Conservation (phyloP, 768 basidiomycete genomes). For the Roridomyces roridus region DNA sequence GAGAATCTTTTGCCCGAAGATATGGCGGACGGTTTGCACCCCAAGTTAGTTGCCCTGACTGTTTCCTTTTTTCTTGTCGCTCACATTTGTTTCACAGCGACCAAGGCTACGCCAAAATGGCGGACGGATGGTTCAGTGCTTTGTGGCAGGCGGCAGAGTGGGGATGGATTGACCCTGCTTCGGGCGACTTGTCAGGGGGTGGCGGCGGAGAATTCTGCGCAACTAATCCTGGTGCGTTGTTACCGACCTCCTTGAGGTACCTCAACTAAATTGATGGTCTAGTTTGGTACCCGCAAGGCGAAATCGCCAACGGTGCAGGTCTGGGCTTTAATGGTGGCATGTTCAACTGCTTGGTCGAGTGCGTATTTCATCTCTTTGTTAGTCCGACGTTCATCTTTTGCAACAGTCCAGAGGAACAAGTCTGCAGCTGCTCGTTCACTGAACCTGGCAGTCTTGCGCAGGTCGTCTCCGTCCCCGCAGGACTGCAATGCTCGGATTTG, state of each 20-base stretch:
- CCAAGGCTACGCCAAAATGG: constrained; percentile 1
- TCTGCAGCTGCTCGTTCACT: background rate
- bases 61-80: background rate
- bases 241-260: background rate
- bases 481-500: background rate
- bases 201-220: background rate
- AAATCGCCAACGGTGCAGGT: constrained; percentile 5
- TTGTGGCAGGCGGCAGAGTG: constrained; percentile 3
- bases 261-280: background rate
- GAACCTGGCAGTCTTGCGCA: background rate
- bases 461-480: background rate
- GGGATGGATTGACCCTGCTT: constrained; percentile 4
- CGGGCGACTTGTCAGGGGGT: background rate
- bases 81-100: background rate
- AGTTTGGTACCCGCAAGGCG: constrained; percentile 4
- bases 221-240: background rate
- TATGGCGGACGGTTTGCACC: constrained; percentile 2
- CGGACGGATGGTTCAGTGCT: background rate
- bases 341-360: background rate
- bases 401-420: background rate
- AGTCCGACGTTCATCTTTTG: background rate
- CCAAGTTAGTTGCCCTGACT: background rate
- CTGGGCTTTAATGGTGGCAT: constrained; percentile 3
- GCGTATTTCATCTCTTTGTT: background rate
- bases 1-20: background rate